Evolutionary conservation across 2,329 filamentous ascomycete species (phyloP).

Genomic region (Penicillium sp.): DNA sequence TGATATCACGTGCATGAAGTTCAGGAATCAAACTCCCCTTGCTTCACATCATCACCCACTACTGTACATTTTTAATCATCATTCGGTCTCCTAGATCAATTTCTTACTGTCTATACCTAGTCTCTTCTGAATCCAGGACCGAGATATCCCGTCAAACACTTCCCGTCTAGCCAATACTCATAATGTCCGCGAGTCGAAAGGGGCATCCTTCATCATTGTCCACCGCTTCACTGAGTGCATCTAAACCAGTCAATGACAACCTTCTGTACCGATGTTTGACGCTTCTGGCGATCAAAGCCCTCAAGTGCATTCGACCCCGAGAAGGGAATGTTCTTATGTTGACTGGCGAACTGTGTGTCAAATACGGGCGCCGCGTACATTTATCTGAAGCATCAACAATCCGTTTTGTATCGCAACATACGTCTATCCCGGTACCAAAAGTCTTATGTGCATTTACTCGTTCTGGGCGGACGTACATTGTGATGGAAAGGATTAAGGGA

Average conservation of each 20-base stretch:
- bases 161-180: no score
- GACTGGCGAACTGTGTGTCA: constrained; percentile 32
- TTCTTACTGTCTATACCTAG: no score
- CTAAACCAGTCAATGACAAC: constrained; percentile 19
- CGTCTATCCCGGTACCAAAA: constrained; percentile 41
- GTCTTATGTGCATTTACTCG: constrained; percentile 38
- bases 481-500: constrained; percentile 44
- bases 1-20: no score
- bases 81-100: no score
- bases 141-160: no score
- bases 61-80: no score
- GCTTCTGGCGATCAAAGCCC: constrained; percentile 22
- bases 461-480: constrained; percentile 35
- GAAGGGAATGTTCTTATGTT: constrained; percentile 31
- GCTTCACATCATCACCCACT: no score
- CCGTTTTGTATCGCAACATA: constrained; percentile 37
- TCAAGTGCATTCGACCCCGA: constrained; percentile 21
- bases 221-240: constrained; percentile 1
- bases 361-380: constrained; percentile 28
- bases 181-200: constrained; percentile 7
- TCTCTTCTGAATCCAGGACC: no score
- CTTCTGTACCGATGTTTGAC: constrained; percentile 17
- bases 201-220: constrained; percentile 3
- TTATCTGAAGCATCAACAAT: constrained; percentile 38
- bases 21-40: no score